Evolutionary conservation across 495 filamentous ascomycete species (phyloP).

Genomic region (Articulospora tetracladia): DNA sequence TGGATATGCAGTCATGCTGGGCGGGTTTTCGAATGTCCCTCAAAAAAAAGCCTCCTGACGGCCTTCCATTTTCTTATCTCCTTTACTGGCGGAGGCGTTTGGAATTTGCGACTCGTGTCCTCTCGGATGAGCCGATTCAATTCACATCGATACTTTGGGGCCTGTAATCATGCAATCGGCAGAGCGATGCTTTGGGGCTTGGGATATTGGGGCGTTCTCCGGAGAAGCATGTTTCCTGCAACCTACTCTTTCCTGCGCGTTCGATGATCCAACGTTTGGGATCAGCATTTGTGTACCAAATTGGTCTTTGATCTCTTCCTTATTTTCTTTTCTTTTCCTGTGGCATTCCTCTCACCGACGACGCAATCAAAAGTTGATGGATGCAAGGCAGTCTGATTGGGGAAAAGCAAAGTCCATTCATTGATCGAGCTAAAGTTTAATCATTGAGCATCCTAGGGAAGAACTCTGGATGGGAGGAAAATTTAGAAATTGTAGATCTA

Average conservation of each 20-base stretch:
- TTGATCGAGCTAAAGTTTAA: not conserved
- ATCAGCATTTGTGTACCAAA: not conserved
- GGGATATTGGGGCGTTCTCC: not conserved
- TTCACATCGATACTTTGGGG: no score
- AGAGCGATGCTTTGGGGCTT: not conserved
- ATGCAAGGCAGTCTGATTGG: not conserved
- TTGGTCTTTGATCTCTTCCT: not conserved
- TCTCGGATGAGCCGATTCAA: not conserved
- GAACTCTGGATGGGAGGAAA: not conserved
- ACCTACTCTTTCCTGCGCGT: not conserved
- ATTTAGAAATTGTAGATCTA: not conserved
- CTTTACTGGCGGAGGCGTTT: not conserved
- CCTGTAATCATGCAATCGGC: not conserved
- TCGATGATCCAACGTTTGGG: not conserved
- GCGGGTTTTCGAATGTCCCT: not conserved
- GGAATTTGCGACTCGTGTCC: not conserved
- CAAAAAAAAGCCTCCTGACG: slow-evolving; percentile 2
- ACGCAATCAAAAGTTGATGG: not conserved
- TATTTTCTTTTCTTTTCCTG: not conserved
- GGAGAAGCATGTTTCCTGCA: not conserved
- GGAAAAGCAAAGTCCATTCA: not conserved
- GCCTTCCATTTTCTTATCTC: slow-evolving; percentile 2
- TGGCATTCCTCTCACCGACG: not conserved
- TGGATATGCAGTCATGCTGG: not conserved
- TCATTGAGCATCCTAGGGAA: not conserved